Conservation (phyloP, 2,329 filamentous ascomycete species). For the Dothiorella sarmentorum region DNA sequence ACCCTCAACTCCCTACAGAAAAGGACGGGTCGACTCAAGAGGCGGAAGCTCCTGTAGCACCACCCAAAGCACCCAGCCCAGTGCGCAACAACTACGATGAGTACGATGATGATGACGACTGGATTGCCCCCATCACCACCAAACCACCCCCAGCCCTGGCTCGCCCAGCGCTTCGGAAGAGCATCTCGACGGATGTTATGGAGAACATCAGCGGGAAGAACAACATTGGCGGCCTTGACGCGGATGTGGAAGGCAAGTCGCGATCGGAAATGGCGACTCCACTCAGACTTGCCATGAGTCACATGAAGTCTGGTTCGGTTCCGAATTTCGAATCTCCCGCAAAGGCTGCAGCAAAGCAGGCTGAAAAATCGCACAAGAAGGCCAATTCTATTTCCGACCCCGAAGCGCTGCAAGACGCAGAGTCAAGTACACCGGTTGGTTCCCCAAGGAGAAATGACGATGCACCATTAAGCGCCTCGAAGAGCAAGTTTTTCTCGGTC, state of each 20-base stretch:
- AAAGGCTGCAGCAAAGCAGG: conserved; percentile 29
- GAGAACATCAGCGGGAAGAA: conserved; percentile 48
- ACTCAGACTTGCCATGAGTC: conserved; percentile 42
- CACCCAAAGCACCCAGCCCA: conserved; percentile 15
- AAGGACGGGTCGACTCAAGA: background rate
- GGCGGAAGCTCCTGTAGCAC: conserved; percentile 20
- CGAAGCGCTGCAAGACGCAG: conserved; percentile 35
- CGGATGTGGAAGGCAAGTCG: background rate
- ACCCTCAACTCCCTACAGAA: conserved; percentile 37
- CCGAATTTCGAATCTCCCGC: conserved; percentile 55
- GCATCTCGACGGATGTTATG: conserved; percentile 60
- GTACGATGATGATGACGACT: conserved; percentile 48
- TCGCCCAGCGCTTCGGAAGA: conserved; percentile 57
- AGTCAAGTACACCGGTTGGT: conserved; percentile 55
- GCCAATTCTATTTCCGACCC: conserved; percentile 45
- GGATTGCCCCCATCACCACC: conserved; percentile 54
- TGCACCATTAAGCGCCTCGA: conserved; percentile 85
- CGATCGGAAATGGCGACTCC: conserved; percentile 16
- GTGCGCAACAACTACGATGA: conserved; percentile 20
- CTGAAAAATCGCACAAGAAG: conserved; percentile 53
- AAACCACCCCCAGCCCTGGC: conserved; percentile 27
- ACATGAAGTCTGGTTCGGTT: conserved; percentile 63
- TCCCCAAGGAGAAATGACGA: conserved; percentile 62
- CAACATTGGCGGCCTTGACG: conserved; percentile 29
- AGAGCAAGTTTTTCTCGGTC: conserved; percentile 87